These are phyloP conservation scores for Saccharomyces uvarum DNA, from an alignment of 1,139 yeast species.

Conservation along the genomic window DNA sequence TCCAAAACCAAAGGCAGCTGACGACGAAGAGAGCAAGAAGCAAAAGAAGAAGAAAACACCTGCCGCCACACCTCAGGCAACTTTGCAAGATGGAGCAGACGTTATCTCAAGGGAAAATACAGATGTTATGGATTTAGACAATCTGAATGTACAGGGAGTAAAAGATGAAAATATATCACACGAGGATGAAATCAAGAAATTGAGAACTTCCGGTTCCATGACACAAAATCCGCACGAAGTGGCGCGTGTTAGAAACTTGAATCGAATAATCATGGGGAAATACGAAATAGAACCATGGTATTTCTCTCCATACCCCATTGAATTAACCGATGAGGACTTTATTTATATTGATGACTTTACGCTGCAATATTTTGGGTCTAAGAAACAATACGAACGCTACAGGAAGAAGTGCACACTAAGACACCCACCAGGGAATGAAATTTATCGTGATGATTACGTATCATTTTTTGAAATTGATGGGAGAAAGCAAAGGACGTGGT, in stretches of 20 bases:
- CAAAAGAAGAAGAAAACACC: constrained; percentile 29
- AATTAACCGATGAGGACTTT: constrained; percentile 82
- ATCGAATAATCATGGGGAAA: constrained; percentile 73
- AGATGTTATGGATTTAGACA: constrained; percentile 80
- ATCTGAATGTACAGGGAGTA: constrained; percentile 76
- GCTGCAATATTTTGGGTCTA: constrained; percentile 77
- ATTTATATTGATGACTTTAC: constrained; percentile 90
- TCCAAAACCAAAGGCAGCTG: constrained; percentile 51
- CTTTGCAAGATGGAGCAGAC: constrained; percentile 17
- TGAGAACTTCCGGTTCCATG: constrained; percentile 94
- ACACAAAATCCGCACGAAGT: constrained; percentile 84
- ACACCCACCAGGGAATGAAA: constrained; percentile 98
- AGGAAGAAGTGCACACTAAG: constrained; percentile 75
- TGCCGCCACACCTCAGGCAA: constrained; percentile 17
- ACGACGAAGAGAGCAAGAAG: constrained; percentile 35
- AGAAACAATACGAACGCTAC: constrained; percentile 86
- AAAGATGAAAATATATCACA: constrained; percentile 63
- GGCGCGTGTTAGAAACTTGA: constrained; percentile 80
- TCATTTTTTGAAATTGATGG: constrained; percentile 96
- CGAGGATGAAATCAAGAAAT: constrained; percentile 86
- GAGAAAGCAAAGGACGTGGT: constrained; percentile 90
- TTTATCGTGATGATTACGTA: constrained; percentile 77
- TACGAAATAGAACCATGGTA: constrained; percentile 98
- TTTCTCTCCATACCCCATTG: constrained; percentile 93
- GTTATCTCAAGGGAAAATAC: constrained; percentile 32